Percentiles rank a stretch among this genome's conserved stretches.
These are phyloP conservation scores for Aspergillus kassunensis DNA, from an alignment of 495 filamentous ascomycete species.

Conservation along the genomic window DNA sequence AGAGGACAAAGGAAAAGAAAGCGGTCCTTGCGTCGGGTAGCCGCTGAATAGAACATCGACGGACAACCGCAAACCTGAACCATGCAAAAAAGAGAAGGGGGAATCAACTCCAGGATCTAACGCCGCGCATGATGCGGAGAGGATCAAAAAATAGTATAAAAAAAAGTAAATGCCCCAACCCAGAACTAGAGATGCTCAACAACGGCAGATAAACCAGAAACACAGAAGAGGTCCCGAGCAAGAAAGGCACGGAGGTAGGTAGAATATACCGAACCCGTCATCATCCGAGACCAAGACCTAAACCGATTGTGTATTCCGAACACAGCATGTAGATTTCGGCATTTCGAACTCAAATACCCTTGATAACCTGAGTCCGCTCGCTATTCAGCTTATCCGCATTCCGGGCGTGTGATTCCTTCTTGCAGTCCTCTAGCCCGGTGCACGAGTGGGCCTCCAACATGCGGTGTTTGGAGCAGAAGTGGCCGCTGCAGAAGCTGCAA, in stretches of 20 bases:
- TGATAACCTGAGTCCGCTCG: slow-evolving; percentile 74
- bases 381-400: slow-evolving; percentile 88
- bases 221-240: slow-evolving; percentile 3
- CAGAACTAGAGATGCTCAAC: slow-evolving; percentile 16
- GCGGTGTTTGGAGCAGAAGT: slow-evolving; percentile 91
- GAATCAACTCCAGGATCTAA: slow-evolving; percentile 18
- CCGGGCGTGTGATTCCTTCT: slow-evolving; percentile 87
- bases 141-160: slow-evolving; percentile 6
- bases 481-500: slow-evolving; percentile 88
- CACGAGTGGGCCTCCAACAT: slow-evolving; percentile 93
- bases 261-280: no score
- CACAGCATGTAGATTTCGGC: not conserved
- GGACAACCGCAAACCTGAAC: not conserved
- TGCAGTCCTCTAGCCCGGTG: slow-evolving; percentile 92
- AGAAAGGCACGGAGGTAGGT: no score
- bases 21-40: slow-evolving; percentile 12
- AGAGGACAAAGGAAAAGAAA: slow-evolving; percentile 3
- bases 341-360: slow-evolving; percentile 50
- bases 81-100: slow-evolving; percentile 4
- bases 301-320: no score
- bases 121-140: slow-evolving; percentile 17
- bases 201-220: slow-evolving; percentile 8
- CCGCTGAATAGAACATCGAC: slow-evolving; percentile 5
- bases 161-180: slow-evolving; percentile 13
- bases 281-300: no score